Percentiles rank a stretch among this genome's conserved stretches.
Conservation (phyloP, 345 rosid genomes). For the Litchi chinensis region DNA sequence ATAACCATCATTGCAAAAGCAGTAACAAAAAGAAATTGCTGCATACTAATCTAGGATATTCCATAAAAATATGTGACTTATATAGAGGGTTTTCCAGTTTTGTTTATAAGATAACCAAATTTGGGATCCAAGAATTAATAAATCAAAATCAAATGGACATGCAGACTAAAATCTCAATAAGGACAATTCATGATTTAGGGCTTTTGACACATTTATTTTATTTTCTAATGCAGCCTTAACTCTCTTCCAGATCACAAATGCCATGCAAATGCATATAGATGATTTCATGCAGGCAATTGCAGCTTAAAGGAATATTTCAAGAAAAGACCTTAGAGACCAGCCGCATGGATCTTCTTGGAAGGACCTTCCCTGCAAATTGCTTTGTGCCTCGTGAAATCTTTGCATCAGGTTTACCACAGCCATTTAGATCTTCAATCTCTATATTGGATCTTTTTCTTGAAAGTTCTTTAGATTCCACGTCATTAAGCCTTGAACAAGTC, state of each 20-base stretch:
- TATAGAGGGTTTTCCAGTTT: background rate
- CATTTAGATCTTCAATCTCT: conserved; percentile 26
- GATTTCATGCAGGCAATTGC: conserved; percentile 6
- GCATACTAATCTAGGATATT: background rate
- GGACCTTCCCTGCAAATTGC: conserved; percentile 32
- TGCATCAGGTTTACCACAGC: conserved; percentile 23
- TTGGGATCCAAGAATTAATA: background rate
- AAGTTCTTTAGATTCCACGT: conserved; percentile 26
- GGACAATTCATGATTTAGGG: background rate
- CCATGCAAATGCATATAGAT: background rate
- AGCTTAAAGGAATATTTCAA: conserved; percentile 11
- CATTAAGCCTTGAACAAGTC: conserved; percentile 29
- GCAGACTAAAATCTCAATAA: background rate
- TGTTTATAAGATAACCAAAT: background rate
- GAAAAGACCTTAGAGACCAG: conserved; percentile 59
- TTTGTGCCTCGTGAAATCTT: conserved; percentile 40
- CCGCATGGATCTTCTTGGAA: conserved; percentile 63
- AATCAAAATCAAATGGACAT: background rate
- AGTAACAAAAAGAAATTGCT: background rate
- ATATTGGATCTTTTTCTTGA: conserved; percentile 35
- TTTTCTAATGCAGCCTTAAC: background rate
- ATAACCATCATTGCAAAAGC: background rate
- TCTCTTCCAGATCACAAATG: background rate
- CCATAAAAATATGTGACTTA: background rate
- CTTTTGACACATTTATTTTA: background rate